Percentiles rank a stretch among this genome's conserved stretches.
Evolutionary conservation across 2,329 filamentous ascomycete species (phyloP).

Genomic region (Curvularia sp.): DNA sequence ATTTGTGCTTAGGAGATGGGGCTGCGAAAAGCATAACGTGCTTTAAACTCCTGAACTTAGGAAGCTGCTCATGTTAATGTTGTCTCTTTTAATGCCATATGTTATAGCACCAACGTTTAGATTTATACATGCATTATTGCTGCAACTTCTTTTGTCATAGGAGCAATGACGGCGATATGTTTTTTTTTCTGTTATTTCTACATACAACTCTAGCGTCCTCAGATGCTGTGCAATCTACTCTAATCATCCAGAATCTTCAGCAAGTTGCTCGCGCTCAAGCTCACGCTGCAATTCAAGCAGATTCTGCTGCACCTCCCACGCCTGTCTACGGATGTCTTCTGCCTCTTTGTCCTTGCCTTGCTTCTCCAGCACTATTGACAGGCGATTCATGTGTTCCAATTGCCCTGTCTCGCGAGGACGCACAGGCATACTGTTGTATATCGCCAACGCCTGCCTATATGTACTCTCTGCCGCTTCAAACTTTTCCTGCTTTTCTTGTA

Average conservation of each 20-base stretch:
- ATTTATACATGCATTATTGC: neutral
- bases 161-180: neutral
- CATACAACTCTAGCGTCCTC: too few species aligned
- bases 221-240: too few species aligned
- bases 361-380: neutral
- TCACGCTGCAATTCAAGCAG: neutral
- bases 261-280: neutral
- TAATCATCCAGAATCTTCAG: too few species aligned
- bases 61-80: neutral
- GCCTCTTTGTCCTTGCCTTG: neutral
- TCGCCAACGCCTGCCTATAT: neutral
- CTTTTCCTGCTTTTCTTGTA: neutral
- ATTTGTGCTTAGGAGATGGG: neutral
- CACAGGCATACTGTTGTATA: neutral
- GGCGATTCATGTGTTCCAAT: neutral
- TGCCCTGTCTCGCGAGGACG: too few species aligned
- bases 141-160: neutral
- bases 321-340: neutral
- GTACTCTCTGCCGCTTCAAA: neutral
- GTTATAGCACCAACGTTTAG: neutral
- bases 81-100: neutral
- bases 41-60: neutral
- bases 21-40: neutral
- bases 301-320: neutral
- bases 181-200: too few species aligned